Conservation (phyloP, 2,329 filamentous ascomycete genomes). For the Fusarium sp. region DNA sequence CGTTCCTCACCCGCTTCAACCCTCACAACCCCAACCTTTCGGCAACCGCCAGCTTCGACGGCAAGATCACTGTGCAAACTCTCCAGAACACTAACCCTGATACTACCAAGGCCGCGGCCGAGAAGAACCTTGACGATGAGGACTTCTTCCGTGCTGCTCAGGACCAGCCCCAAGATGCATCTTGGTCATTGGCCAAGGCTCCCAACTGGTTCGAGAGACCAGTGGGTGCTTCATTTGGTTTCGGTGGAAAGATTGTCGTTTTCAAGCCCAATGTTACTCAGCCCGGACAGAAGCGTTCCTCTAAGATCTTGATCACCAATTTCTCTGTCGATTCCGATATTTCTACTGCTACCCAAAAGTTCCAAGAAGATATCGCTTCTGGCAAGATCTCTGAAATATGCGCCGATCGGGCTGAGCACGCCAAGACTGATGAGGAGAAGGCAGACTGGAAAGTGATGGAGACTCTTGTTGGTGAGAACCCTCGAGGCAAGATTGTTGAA, state of each 20-base stretch:
- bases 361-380: constrained; percentile 83
- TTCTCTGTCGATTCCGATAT: constrained; percentile 90
- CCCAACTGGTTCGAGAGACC: constrained; percentile 93
- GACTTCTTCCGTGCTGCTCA: constrained; percentile 98
- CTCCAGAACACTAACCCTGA: constrained; percentile 92
- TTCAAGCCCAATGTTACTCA: constrained; percentile 72
- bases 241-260: constrained; percentile 90
- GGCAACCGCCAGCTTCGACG: constrained; percentile 96
- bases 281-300: constrained; percentile 74
- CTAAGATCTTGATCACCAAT: constrained; percentile 85
- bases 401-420: constrained; percentile 78
- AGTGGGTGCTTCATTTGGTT: constrained; percentile 89
- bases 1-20: constrained; percentile 94
- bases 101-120: constrained; percentile 73
- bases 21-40: constrained; percentile 92
- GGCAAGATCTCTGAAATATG: constrained; percentile 85
- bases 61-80: constrained; percentile 93
- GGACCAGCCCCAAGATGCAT: constrained; percentile 88
- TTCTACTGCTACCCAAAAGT: constrained; percentile 84
- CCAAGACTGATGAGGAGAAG: constrained; percentile 90
- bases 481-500: constrained; percentile 86
- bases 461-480: constrained; percentile 85
- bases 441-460: constrained; percentile 96
- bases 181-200: constrained; percentile 86
- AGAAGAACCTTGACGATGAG: constrained; percentile 83